phyloP scores from a whole-genome alignment of 768 basidiomycete species.

The Termitomyces sp. region DNA sequence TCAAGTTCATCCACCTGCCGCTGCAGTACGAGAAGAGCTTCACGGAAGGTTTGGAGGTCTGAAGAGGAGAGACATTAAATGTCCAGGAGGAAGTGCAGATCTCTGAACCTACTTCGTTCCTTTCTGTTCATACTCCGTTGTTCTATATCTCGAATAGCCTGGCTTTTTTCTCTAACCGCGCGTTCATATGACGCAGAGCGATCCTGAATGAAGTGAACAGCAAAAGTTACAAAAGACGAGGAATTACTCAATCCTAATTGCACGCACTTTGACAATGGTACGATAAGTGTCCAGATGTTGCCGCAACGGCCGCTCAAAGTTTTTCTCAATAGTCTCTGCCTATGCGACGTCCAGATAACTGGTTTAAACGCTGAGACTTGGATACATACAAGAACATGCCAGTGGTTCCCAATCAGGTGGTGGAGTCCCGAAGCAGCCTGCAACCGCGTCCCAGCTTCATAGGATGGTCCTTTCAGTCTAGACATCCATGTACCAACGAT shows the following conservation, averaged over 20 bases:
- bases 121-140: slow-evolving; percentile 78
- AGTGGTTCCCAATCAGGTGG: slow-evolving; percentile 88
- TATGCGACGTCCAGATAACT: slow-evolving; percentile 21
- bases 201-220: slow-evolving; percentile 41
- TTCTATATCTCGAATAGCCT: slow-evolving; percentile 81
- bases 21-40: slow-evolving; percentile 76
- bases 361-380: neutral
- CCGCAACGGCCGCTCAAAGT: slow-evolving; percentile 85
- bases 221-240: neutral
- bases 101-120: slow-evolving; percentile 62
- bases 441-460: slow-evolving; percentile 75
- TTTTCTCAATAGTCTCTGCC: slow-evolving; percentile 83
- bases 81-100: neutral
- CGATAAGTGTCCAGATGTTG: slow-evolving; percentile 81
- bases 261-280: slow-evolving; percentile 56
- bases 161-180: slow-evolving; percentile 76
- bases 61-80: slow-evolving; percentile 9
- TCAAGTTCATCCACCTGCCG: slow-evolving; percentile 90
- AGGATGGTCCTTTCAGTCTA: slow-evolving; percentile 73
- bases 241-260: neutral
- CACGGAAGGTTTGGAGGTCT: slow-evolving; percentile 88
- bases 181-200: slow-evolving; percentile 82
- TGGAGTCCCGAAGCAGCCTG: slow-evolving; percentile 87
- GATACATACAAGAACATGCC: slow-evolving; percentile 75
- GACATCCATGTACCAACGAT: slow-evolving; percentile 1